phyloP scores from a whole-genome alignment of 1,284 basidiomycete species.

The Vanrija pseudolonga region DNA sequence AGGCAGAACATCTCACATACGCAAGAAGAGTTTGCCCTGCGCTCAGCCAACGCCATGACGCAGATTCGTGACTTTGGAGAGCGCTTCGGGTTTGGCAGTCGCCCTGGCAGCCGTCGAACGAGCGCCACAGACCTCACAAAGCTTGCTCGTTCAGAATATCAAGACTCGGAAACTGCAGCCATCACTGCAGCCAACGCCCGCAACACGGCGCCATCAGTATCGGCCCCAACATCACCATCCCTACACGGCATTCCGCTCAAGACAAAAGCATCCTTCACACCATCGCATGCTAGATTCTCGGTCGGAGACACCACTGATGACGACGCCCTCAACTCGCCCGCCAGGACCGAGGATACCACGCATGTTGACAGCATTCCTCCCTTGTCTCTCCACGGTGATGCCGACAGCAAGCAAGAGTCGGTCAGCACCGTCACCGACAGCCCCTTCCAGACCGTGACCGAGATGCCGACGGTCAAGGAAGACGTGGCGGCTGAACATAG shows the following conservation, averaged over 20 bases:
- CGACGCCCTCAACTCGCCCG: no score
- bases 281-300: no score
- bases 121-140: constrained; percentile 7
- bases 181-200: constrained; percentile 24
- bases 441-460: no score
- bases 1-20: constrained; percentile 33
- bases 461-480: no score
- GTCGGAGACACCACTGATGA: no score
- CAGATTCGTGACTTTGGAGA: constrained; percentile 39
- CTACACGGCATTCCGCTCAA: constrained; percentile 26
- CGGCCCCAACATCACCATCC: constrained; percentile 38
- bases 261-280: constrained; percentile 17
- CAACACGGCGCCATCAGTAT: constrained; percentile 20
- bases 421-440: no score
- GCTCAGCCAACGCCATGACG: constrained; percentile 39
- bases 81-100: constrained; percentile 18
- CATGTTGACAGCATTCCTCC: no score
- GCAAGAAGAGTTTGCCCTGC: constrained; percentile 38
- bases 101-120: constrained; percentile 7
- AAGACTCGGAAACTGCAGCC: constrained; percentile 27
- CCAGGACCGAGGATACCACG: no score
- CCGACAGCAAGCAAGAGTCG: no score
- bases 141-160: constrained; percentile 11
- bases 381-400: no score
- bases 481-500: no score